Evolutionary conservation across 768 basidiomycete species (phyloP).

Genomic region (Russula compacta): DNA sequence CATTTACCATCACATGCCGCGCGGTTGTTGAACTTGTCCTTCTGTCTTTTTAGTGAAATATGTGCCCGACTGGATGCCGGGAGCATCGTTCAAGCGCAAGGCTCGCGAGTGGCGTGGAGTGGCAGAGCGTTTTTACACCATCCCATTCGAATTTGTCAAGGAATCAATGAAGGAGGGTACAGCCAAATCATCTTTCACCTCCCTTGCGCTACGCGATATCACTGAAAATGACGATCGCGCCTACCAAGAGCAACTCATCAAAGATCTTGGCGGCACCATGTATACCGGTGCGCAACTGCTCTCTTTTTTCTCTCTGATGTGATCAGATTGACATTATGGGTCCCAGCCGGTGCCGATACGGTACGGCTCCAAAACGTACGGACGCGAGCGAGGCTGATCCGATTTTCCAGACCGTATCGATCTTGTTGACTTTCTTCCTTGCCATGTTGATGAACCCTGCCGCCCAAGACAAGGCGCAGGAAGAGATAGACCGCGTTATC

Average conservation of each 20-base stretch:
- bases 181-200: conserved; percentile 12
- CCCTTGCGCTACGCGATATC: conserved; percentile 17
- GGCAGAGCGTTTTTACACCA: conserved; percentile 15
- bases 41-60: conserved; percentile 17
- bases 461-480: conserved; percentile 20
- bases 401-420: conserved; percentile 15
- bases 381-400: neutral
- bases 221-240: conserved; percentile 16
- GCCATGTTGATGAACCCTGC: conserved; percentile 22
- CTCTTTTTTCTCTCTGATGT: neutral
- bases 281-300: conserved; percentile 8
- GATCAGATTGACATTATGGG: neutral
- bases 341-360: conserved; percentile 20
- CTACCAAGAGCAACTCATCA: conserved; percentile 21
- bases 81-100: conserved; percentile 21
- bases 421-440: conserved; percentile 21
- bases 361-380: neutral
- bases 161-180: conserved; percentile 13
- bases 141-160: conserved; percentile 21
- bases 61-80: conserved; percentile 23
- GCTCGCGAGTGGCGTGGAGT: conserved; percentile 19
- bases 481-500: conserved; percentile 24
- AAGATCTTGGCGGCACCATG: conserved; percentile 15
- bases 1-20: neutral
- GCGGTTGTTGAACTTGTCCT: neutral